phyloP scores from a whole-genome alignment of 2,329 filamentous ascomycete species.

The Pseudocercospora pini-densiflorae region DNA sequence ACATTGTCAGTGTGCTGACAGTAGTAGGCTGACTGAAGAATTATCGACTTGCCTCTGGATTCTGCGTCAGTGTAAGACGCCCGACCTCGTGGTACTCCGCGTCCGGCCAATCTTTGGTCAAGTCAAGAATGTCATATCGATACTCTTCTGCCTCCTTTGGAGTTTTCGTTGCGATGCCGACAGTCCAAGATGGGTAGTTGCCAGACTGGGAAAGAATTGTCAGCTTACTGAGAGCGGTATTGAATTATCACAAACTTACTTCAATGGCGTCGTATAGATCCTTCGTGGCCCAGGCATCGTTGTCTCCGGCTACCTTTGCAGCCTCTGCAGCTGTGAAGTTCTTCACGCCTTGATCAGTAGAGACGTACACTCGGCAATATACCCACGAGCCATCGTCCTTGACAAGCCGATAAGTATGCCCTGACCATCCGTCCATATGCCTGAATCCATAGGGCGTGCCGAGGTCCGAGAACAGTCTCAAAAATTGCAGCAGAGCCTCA shows the following conservation, averaged over 20 bases:
- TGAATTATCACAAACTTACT: neutral
- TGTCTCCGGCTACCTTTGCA: constrained; percentile 51
- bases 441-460: constrained; percentile 50
- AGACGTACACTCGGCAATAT: constrained; percentile 40
- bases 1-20: neutral
- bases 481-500: constrained; percentile 55
- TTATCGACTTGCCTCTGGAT: constrained; percentile 45
- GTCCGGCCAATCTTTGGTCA: constrained; percentile 59
- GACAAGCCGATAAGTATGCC: constrained; percentile 40
- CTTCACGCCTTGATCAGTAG: constrained; percentile 52
- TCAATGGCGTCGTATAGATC: constrained; percentile 53
- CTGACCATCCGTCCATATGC: constrained; percentile 27
- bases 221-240: neutral
- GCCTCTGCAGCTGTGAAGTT: constrained; percentile 54
- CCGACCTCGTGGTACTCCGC: constrained; percentile 54
- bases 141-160: constrained; percentile 54
- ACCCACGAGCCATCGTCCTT: constrained; percentile 55
- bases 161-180: constrained; percentile 52
- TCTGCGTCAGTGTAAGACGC: constrained; percentile 57
- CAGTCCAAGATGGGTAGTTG: constrained; percentile 50
- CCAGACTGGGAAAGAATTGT: constrained; percentile 44
- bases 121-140: constrained; percentile 59
- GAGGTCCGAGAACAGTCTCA: constrained; percentile 58
- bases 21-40: neutral
- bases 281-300: constrained; percentile 57